phyloP scores from a whole-genome alignment of 1,284 basidiomycete genomes.

The Peniophora sp. region DNA sequence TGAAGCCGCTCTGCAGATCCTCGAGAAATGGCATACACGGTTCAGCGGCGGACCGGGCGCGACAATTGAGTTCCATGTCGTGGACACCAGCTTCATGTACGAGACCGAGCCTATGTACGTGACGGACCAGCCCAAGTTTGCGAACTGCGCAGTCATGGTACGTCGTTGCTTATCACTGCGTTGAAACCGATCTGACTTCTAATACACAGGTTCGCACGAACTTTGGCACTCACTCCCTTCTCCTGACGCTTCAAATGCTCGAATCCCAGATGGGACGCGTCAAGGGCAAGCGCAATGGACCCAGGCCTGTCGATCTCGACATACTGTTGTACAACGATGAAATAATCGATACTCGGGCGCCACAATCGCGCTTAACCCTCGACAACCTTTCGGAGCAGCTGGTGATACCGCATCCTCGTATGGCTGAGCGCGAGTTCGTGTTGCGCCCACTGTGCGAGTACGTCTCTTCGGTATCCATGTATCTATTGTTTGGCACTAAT shows the following conservation, averaged over 20 bases:
- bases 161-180: slow-evolving; percentile 17
- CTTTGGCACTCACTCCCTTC: slow-evolving; percentile 53
- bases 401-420: slow-evolving; percentile 77
- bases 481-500: background rate
- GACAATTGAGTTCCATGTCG: slow-evolving; percentile 27
- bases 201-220: slow-evolving; percentile 62
- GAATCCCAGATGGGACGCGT: slow-evolving; percentile 78
- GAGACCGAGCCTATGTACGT: slow-evolving; percentile 97
- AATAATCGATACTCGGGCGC: slow-evolving; percentile 51
- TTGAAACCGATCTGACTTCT: background rate
- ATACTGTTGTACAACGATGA: slow-evolving; percentile 74
- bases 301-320: slow-evolving; percentile 89
- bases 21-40: slow-evolving; percentile 29
- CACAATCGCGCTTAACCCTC: slow-evolving; percentile 26
- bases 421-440: slow-evolving; percentile 88
- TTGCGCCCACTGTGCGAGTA: slow-evolving; percentile 84
- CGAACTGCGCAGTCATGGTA: slow-evolving; percentile 88
- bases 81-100: slow-evolving; percentile 89
- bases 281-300: slow-evolving; percentile 79
- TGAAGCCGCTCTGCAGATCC: slow-evolving; percentile 59
- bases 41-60: slow-evolving; percentile 21
- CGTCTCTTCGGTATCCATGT: slow-evolving; percentile 19
- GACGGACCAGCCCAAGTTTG: slow-evolving; percentile 81
- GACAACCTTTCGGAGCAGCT: slow-evolving; percentile 59
- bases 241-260: slow-evolving; percentile 67